Evolutionary conservation across 1,139 yeast species (phyloP).

Genomic region (Pichia sp.): DNA sequence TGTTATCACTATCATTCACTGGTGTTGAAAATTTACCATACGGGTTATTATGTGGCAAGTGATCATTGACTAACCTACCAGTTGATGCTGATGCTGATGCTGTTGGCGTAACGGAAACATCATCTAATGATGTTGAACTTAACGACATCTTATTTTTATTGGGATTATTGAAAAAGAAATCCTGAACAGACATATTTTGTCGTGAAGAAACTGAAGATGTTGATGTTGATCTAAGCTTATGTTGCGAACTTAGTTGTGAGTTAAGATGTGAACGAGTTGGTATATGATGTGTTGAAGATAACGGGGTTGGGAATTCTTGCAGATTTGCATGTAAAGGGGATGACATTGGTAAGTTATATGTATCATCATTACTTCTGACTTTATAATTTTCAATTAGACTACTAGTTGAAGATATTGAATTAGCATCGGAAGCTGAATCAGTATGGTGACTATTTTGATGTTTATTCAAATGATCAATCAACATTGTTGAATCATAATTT

Average conservation of each 20-base stretch:
- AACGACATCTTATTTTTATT: conserved; percentile 15
- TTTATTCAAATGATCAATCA: neutral
- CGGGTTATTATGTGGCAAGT: neutral
- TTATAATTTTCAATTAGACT: neutral
- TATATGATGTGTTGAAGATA: neutral
- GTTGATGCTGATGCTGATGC: neutral
- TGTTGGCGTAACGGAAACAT: neutral
- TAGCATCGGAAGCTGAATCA: neutral
- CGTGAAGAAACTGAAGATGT: conserved; percentile 3
- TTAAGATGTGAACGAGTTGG: neutral
- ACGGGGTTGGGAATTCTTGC: neutral
- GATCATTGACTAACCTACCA: neutral
- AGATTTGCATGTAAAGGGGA: neutral
- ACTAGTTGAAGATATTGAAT: conserved; percentile 8
- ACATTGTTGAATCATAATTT: neutral
- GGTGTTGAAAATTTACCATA: conserved; percentile 10
- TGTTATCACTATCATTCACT: conserved; percentile 13
- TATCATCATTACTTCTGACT: neutral
- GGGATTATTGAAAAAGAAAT: conserved; percentile 30
- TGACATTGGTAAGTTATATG: neutral
- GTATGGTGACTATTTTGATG: neutral
- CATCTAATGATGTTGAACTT: conserved; percentile 18
- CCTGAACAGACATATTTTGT: conserved; percentile 25
- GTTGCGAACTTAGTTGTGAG: neutral
- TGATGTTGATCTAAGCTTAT: neutral